Percentiles rank a stretch among this genome's conserved stretches.
Conservation (phyloP, 1,284 basidiomycete genomes). For the Papiliotrema terrestris region DNA sequence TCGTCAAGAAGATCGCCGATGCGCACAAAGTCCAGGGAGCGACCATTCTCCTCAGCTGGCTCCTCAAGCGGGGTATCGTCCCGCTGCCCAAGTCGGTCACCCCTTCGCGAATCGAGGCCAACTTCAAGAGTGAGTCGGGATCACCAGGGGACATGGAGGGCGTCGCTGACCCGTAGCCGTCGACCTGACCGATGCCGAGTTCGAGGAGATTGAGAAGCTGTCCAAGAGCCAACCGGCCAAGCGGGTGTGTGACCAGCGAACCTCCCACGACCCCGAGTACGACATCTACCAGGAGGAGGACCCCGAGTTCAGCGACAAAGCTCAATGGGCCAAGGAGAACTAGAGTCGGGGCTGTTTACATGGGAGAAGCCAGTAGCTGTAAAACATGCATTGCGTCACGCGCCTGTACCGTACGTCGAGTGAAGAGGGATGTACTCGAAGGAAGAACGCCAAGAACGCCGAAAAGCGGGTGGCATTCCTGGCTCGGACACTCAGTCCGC, state of each 20-base stretch:
- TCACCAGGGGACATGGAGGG: background rate
- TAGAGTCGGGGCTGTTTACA: too few relatives aligned
- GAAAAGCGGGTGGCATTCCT: too few relatives aligned
- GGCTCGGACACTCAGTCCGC: too few relatives aligned
- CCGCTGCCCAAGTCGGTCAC: slow-evolving; percentile 52
- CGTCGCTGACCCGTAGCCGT: slow-evolving; percentile 21
- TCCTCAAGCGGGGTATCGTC: slow-evolving; percentile 67
- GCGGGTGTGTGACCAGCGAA: slow-evolving; percentile 46
- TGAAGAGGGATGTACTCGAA: too few relatives aligned
- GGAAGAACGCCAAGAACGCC: too few relatives aligned
- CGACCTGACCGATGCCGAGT: slow-evolving; percentile 41
- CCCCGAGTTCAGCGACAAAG: slow-evolving; percentile 52
- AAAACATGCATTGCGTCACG: too few relatives aligned
- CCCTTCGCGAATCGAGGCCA: slow-evolving; percentile 46
- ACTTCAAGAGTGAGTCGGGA: slow-evolving; percentile 30
- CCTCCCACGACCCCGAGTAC: slow-evolving; percentile 35
- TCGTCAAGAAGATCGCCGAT: slow-evolving; percentile 60
- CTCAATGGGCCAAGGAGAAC: slow-evolving; percentile 32
- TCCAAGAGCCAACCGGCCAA: slow-evolving; percentile 34
- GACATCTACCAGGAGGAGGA: slow-evolving; percentile 55
- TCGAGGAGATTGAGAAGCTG: slow-evolving; percentile 36
- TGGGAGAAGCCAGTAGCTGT: too few relatives aligned
- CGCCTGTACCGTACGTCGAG: too few relatives aligned
- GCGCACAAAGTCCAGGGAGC: slow-evolving; percentile 68
- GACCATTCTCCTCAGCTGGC: slow-evolving; percentile 76